phyloP scores from a whole-genome alignment of 2,329 filamentous ascomycete genomes.

The Cordyceps tenuipes region DNA sequence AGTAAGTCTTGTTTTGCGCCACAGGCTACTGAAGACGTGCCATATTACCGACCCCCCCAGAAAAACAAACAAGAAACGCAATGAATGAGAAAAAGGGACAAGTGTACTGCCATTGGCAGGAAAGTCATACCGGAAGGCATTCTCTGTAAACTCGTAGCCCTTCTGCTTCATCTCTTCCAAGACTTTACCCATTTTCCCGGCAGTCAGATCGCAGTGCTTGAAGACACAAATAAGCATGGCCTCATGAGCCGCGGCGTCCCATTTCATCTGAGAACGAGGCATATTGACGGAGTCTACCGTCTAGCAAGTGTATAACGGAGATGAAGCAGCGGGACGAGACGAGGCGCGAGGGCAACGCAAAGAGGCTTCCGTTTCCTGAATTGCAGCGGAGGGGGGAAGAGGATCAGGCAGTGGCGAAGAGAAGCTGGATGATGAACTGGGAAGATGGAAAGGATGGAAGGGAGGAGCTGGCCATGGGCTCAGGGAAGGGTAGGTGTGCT shows the following conservation, averaged over 20 bases:
- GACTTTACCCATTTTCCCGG: constrained; percentile 27
- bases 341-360: neutral
- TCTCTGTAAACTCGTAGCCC: constrained; percentile 33
- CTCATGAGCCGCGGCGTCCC: constrained; percentile 34
- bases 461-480: constrained; percentile 1
- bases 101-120: neutral
- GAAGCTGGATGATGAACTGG: neutral
- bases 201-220: constrained; percentile 26
- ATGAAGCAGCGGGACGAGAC: neutral
- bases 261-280: constrained; percentile 25
- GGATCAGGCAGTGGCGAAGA: neutral
- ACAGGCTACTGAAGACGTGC: neutral
- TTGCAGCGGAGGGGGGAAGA: too few relatives aligned
- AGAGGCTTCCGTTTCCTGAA: neutral
- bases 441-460: neutral
- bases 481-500: neutral
- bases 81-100: neutral
- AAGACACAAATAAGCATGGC: constrained; percentile 36
- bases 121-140: constrained; percentile 32
- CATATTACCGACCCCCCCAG: neutral
- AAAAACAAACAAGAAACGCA: neutral
- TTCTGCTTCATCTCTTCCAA: constrained; percentile 28
- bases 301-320: too few relatives aligned
- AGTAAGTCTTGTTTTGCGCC: neutral
- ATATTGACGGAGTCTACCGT: neutral